Percentiles rank a stretch among this genome's conserved stretches.
phyloP scores from a whole-genome alignment of 2,329 filamentous ascomycete species.

The Claviceps citrina region DNA sequence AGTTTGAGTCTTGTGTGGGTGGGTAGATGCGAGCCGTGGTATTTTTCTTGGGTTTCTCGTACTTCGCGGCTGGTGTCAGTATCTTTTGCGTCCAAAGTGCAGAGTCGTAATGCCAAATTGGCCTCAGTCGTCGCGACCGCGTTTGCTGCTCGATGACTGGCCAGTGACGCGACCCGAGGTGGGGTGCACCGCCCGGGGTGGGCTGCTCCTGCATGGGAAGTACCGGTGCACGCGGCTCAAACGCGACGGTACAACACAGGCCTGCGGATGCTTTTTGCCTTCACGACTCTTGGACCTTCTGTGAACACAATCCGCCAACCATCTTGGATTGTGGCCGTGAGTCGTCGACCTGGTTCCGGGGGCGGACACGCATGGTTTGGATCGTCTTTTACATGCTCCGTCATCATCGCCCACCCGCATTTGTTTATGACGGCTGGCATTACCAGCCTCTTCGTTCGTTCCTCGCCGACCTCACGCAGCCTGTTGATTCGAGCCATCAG shows the following conservation, averaged over 20 bases:
- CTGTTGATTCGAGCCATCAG: slow-evolving; percentile 12
- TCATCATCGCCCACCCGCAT: not conserved
- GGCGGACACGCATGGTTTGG: not conserved
- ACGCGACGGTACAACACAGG: not conserved
- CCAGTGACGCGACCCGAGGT: slow-evolving; percentile 1
- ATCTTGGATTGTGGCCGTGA: not conserved
- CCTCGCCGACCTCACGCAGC: slow-evolving; percentile 21
- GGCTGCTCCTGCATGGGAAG: not conserved
- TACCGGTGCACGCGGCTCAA: not conserved
- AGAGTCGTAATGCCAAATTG: not conserved
- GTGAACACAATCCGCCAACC: not conserved
- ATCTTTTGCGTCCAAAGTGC: no score
- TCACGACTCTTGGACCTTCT: not conserved
- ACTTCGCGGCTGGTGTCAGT: no score
- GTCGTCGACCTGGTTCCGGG: not conserved
- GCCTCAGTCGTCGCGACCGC: not conserved
- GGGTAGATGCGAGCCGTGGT: not conserved
- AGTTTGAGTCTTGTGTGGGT: not conserved
- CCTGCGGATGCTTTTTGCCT: not conserved
- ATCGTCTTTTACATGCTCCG: not conserved
- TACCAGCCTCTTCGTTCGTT: slow-evolving; percentile 17
- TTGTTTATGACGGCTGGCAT: slow-evolving; percentile 23
- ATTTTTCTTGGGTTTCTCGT: no score
- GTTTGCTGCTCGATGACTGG: not conserved
- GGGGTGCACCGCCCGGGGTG: not conserved